These are phyloP conservation scores for Moesziomyces aphidis DNA, from an alignment of 1,284 basidiomycete genomes.

Conservation along the genomic window DNA sequence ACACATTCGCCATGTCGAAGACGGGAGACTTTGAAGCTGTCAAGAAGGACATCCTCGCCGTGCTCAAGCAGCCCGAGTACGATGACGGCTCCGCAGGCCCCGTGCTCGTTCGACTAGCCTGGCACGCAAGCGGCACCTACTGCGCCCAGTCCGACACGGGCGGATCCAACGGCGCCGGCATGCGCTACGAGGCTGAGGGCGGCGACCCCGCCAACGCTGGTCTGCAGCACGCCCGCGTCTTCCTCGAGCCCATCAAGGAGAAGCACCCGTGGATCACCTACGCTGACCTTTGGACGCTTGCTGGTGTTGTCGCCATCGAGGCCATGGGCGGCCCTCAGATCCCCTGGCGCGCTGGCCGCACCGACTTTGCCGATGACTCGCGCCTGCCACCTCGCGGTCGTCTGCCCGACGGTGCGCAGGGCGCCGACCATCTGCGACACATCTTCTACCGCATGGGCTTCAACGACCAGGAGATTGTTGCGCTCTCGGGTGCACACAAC, in stretches of 20 bases:
- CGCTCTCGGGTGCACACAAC: slow-evolving; percentile 72
- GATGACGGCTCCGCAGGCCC: slow-evolving; percentile 66
- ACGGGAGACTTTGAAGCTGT: slow-evolving; percentile 61
- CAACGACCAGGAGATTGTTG: slow-evolving; percentile 73
- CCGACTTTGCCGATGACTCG: slow-evolving; percentile 70
- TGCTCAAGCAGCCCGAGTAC: slow-evolving; percentile 66
- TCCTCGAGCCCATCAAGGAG: slow-evolving; percentile 71
- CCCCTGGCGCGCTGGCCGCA: slow-evolving; percentile 70
- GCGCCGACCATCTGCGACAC: slow-evolving; percentile 70
- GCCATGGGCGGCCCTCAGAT: slow-evolving; percentile 71
- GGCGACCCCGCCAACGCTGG: slow-evolving; percentile 68
- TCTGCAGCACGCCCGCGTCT: slow-evolving; percentile 71
- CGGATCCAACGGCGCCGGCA: slow-evolving; percentile 71
- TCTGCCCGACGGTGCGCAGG: slow-evolving; percentile 71
- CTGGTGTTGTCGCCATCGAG: slow-evolving; percentile 71
- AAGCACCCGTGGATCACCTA: slow-evolving; percentile 72
- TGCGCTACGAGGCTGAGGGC: slow-evolving; percentile 70
- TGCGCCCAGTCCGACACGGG: slow-evolving; percentile 70
- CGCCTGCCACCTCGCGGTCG: slow-evolving; percentile 67
- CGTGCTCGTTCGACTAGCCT: slow-evolving; percentile 65
- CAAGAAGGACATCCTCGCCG: slow-evolving; percentile 60
- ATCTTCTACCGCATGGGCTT: slow-evolving; percentile 73
- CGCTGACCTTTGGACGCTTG: slow-evolving; percentile 70
- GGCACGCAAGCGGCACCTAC: slow-evolving; percentile 65
- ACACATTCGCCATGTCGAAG: slow-evolving; percentile 35